These are phyloP conservation scores for Polygonum maritimum DNA, from an alignment of 148 eudicot species.

Conservation along the genomic window DNA sequence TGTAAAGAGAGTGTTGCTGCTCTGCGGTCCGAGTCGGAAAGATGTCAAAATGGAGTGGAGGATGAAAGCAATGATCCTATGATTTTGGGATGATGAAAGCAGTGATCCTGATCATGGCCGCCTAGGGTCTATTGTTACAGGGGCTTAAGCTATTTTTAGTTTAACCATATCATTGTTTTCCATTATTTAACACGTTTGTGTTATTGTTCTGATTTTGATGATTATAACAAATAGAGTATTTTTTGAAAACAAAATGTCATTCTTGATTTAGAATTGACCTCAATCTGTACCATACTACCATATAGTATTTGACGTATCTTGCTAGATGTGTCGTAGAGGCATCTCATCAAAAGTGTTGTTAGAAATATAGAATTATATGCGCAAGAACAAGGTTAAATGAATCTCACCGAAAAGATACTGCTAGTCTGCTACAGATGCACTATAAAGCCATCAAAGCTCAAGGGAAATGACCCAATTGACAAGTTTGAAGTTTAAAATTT, in stretches of 20 bases:
- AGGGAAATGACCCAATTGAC: no score
- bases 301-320: no score
- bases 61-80: neutral
- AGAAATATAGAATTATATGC: no score
- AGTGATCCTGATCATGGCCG: neutral
- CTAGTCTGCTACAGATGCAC: no score
- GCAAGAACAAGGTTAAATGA: no score
- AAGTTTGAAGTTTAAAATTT: no score
- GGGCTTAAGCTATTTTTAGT: neutral
- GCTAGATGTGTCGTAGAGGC: no score
- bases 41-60: constrained; percentile 1
- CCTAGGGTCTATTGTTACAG: neutral
- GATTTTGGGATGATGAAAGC: neutral
- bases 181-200: neutral
- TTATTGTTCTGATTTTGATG: neutral
- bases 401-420: no score
- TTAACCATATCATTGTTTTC: neutral
- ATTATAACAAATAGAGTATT: no score
- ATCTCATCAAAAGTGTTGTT: no score
- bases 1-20: neutral
- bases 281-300: no score
- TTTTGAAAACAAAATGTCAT: neutral
- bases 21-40: neutral
- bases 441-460: no score
- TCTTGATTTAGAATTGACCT: neutral